These are phyloP conservation scores for Lunasporangiospora selenospora DNA, from an alignment of 192 early-diverging fungal species.

Conservation along the genomic window DNA sequence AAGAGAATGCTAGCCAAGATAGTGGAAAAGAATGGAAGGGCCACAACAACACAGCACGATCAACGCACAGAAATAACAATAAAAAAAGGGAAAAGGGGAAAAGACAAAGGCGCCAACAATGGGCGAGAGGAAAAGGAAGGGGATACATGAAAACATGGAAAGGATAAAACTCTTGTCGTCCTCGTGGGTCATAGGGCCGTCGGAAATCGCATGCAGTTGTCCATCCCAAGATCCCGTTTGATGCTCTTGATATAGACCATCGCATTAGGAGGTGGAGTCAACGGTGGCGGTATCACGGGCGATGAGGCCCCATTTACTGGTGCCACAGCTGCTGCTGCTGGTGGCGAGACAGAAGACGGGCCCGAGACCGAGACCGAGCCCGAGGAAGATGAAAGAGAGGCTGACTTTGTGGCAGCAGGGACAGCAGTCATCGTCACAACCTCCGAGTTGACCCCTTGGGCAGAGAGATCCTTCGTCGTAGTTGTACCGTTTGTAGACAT, in stretches of 20 bases:
- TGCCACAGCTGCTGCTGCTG: not conserved
- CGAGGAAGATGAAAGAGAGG: constrained; percentile 18
- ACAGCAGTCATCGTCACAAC: constrained; percentile 5
- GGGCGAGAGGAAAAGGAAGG: too few species aligned
- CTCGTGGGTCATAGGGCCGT: not conserved
- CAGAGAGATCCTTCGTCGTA: too few species aligned
- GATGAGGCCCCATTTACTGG: not conserved
- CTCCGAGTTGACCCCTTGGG: constrained; percentile 7
- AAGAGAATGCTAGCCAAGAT: not conserved
- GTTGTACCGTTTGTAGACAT: too few species aligned
- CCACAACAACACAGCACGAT: not conserved
- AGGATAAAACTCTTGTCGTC: too few species aligned
- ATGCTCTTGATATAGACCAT: constrained; percentile 1
- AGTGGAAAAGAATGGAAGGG: not conserved
- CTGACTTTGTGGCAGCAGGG: too few species aligned
- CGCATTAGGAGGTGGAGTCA: not conserved
- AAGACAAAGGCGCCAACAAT: too few species aligned
- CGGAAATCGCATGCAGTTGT: not conserved
- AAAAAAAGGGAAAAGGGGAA: not conserved
- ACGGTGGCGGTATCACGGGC: not conserved
- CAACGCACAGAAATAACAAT: not conserved
- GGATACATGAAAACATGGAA: not conserved
- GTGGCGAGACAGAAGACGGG: not conserved
- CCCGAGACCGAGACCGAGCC: constrained; percentile 25
- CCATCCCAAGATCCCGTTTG: too few species aligned